Evolutionary conservation across 2,329 filamentous ascomycete genomes (phyloP).

Genomic region (Phaeophleospora eucalypticola): DNA sequence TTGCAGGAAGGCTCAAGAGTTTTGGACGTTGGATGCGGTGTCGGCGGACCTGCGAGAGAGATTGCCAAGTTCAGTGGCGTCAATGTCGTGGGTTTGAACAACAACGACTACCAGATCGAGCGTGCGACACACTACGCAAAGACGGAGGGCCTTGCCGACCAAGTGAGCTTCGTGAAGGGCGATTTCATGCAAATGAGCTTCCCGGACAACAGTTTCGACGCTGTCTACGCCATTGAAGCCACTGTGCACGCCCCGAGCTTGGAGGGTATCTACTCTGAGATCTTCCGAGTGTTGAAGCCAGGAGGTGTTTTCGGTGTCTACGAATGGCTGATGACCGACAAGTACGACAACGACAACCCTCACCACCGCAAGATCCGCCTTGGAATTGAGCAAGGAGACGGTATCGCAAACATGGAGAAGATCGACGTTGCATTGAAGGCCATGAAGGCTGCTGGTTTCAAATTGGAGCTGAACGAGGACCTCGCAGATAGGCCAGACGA

Average conservation of each 20-base stretch:
- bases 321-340: constrained; percentile 98
- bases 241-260: constrained; percentile 91
- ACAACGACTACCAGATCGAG: constrained; percentile 98
- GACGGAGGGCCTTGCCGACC: constrained; percentile 74
- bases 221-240: constrained; percentile 94
- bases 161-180: constrained; percentile 85
- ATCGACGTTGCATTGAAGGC: constrained; percentile 75
- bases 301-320: constrained; percentile 95
- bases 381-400: constrained; percentile 91
- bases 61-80: constrained; percentile 93
- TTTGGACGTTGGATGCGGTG: constrained; percentile 93
- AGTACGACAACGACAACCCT: constrained; percentile 84
- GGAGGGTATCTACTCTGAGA: constrained; percentile 89
- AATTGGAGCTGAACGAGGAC: constrained; percentile 79
- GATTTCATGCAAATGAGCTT: constrained; percentile 99
- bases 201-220: constrained; percentile 85
- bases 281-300: constrained; percentile 91
- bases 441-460: constrained; percentile 83
- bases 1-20: constrained; percentile 85
- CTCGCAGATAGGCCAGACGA: constrained; percentile 70
- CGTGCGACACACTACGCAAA: constrained; percentile 80
- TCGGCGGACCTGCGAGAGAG: constrained; percentile 90
- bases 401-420: constrained; percentile 96
- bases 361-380: constrained; percentile 86
- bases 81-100: constrained; percentile 90